Evolutionary conservation across 192 early-diverging fungal genomes (phyloP), one percentile per base, ranked within the genome.

Genomic region (Podila horticola): DNA sequence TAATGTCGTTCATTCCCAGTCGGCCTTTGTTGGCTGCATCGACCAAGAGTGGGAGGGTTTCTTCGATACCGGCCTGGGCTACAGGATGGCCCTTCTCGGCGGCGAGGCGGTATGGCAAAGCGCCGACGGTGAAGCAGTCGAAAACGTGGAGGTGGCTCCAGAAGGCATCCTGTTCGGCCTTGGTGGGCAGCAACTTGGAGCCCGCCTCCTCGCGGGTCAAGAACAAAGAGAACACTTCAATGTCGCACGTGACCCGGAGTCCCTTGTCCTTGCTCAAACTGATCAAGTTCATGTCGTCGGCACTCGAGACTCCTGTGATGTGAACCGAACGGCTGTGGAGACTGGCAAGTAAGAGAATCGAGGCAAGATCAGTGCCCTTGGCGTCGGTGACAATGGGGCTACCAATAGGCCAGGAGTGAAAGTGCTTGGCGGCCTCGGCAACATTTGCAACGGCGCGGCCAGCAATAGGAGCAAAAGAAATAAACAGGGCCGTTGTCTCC

Each of bases 81-180:
- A 82, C 64, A 26, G 79, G 65, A 36, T 81, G 83, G 9, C 86
- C 87, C 64, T 84, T 83, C 64, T 91, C 85, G 74, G 82, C 66
- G 28, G 90, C 90, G 38, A 94, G 79, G 58, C 82, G 81, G 67
- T 88, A 87, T n/a, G 95, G 94, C 22, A 91, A 58, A n/a, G 85
- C 59, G 20, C 96, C 95, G n/a, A 96, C 88, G 33, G 92, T 88
- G 88, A 99, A 96, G 82, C 96, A 97, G 82, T 99, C 98, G 71
- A 99, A 94, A 58, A 84, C 81, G 8, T 91, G 71, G 60, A 97
- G 73, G 34, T 93, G 89, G 58, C 84, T 88, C 97, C 96, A 98
- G 66, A 99, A 82, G n/a, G 91, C 86, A 15, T 87, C 84, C 66
- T 94, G 91, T 45, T 96, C 93, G 0, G 65, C 74, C 52, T 86